Evolutionary conservation across 2,329 filamentous ascomycete species (phyloP), one percentile per base, ranked within the genome.

Genomic region (Nemania diffusa): DNA sequence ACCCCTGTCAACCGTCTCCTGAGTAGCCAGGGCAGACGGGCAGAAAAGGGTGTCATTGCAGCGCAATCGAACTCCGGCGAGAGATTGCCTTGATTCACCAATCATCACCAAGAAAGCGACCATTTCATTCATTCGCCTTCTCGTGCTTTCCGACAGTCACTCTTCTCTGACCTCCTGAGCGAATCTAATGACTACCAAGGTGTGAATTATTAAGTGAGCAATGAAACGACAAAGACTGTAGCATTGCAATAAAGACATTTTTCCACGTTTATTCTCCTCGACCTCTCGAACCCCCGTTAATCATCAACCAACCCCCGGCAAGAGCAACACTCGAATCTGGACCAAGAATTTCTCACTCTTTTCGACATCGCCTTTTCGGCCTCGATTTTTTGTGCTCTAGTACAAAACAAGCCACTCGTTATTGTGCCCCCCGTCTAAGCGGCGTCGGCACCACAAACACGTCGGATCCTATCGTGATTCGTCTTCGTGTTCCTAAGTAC

Each of bases 201-300:
- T 22, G 58, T 50, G 50, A 55, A 56, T 24, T n/a, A n/a, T 57
- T 59, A 27, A 42, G 37, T 46, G 27, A 55, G 62, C 69, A 68
- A 69, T 70, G 72, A 70, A 65, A 69, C 72, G 68, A 73, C 72
- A 74, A 73, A 73, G 72, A 65, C 69, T 67, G 70, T 73, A 69
- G 71, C 68, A 57, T 70, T 62, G 71, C 69, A 69, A 73, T 65
- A 66, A 73, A 62, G 42, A 68, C 65, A 57, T 65, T 63, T 71
- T 64, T 68, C 56, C 46, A 62, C 72, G 69, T 68, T 67, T 69
- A 42, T 69, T 69, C 69, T 71, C 69, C 69, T 70, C 71, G 67
- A 65, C 62, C 69, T 69, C 71, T 66, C 67, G 65, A 68, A 57
- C 62, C 57, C 65, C 65, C 65, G 59, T 64, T 68, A 63, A 29